Conservation (phyloP, 306 rosid genomes). For the Dalbergia oliveri region DNA sequence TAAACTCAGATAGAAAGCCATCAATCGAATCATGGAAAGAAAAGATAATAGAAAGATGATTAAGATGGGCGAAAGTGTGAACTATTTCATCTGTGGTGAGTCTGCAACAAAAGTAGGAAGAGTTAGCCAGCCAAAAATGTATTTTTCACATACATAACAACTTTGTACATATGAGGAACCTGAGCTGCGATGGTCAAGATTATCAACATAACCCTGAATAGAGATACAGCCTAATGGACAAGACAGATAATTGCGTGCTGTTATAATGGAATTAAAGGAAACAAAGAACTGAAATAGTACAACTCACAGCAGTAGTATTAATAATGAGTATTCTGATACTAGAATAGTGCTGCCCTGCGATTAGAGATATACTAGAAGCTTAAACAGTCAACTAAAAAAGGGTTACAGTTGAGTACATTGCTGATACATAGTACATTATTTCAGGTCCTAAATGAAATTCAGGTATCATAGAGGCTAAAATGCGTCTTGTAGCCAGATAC, state of each 20-base stretch:
- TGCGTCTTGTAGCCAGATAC: slow-evolving; percentile 15
- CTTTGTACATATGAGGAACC: slow-evolving; percentile 36
- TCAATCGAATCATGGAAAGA: slow-evolving; percentile 37
- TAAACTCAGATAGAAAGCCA: slow-evolving; percentile 47
- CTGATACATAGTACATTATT: slow-evolving; percentile 36
- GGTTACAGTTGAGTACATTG: slow-evolving; percentile 41
- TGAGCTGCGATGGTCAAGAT: slow-evolving; percentile 20
- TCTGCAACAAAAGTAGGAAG: slow-evolving; percentile 55
- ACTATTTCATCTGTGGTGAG: slow-evolving; percentile 43
- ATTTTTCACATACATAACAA: slow-evolving; percentile 22
- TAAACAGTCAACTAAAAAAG: slow-evolving; percentile 23
- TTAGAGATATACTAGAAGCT: slow-evolving; percentile 41
- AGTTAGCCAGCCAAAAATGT: slow-evolving; percentile 36
- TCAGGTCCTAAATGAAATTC: slow-evolving; percentile 41
- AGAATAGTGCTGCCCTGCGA: slow-evolving; percentile 7
- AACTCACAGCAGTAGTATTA: slow-evolving; percentile 30
- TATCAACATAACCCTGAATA: slow-evolving; percentile 21
- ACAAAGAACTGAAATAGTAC: slow-evolving; percentile 28
- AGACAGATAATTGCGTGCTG: not conserved
- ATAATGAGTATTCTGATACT: slow-evolving; percentile 28
- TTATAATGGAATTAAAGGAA: slow-evolving; percentile 39
- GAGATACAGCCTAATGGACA: slow-evolving; percentile 12
- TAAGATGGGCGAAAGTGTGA: slow-evolving; percentile 18
- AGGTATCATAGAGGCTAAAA: slow-evolving; percentile 39
- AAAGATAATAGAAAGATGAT: slow-evolving; percentile 40